Evolutionary conservation across 2,329 filamentous ascomycete genomes (phyloP), one percentile per base, ranked within the genome.

Genomic region (Nothophaeocryptopus gaeumannii): DNA sequence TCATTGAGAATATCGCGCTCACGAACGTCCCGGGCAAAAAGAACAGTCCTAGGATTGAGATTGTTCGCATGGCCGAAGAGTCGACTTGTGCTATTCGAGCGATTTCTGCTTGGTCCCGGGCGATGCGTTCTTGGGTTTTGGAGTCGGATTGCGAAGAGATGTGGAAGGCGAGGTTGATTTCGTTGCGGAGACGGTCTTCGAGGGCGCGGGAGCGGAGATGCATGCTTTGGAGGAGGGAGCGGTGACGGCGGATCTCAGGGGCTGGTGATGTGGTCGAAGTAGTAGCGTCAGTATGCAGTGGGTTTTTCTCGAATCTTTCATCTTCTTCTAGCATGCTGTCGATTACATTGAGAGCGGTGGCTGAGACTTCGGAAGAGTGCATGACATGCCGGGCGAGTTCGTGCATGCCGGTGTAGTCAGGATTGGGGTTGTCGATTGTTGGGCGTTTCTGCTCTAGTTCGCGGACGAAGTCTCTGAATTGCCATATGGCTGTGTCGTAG

Each of bases 141-240:
- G 50, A 57, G 31, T 61, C 54, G n/a, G 51, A 45, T 31, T 63
- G 59, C 2, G 60, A 39, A 13, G 57, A 54, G 33, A 57, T 54
- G 44, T 63, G 58, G 42, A 63, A 59, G 12, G 56, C 60, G 43
- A 64, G 44, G 26, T 53, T 57, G 40, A 64, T 60, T 47, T 64
- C 61, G 37, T 64, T 63, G 11, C 50, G 33, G 4, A 64, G 37
- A 10, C 61, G 53, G n/a, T 45, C 45, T 38, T 60, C 57, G 10
- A 62, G 45, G 2, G 59, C 53, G 31, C 52, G 40, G 5, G 56
- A 56, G 26, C 58, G 58, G 13, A 48, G 42, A 10, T 56, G 47
- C 20, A 62, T 49, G 34, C 50, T 47, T 43, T 56, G 32, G 1
- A 63, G 50, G 16, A 63, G 39, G 3, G 54, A 49, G 13, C 39